Conservation (phyloP, 352 stramenopile species). For the Globisporangium carolinianum region DNA sequence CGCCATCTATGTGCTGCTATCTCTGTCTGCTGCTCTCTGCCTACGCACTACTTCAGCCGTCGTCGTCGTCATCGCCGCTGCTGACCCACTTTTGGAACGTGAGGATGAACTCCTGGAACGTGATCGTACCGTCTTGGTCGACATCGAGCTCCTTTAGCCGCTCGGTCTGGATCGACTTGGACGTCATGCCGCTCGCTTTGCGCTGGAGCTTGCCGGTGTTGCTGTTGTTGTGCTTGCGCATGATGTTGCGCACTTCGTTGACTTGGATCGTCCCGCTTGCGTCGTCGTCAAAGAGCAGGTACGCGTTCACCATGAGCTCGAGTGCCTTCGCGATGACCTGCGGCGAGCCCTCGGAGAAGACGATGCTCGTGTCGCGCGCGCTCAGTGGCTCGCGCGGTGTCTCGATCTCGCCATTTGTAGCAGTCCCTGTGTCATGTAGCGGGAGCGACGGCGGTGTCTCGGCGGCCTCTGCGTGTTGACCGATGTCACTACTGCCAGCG, state of each 20-base stretch:
- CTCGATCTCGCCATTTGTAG: neutral
- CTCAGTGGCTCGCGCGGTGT: constrained; percentile 10
- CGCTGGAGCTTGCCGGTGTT: constrained; percentile 35
- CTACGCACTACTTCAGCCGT: constrained; percentile 1
- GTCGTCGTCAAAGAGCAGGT: constrained; percentile 82
- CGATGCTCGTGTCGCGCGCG: constrained; percentile 11
- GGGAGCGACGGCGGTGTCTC: neutral
- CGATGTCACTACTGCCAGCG: neutral
- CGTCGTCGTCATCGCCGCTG: constrained; percentile 37
- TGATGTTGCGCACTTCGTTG: constrained; percentile 57
- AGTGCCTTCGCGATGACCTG: constrained; percentile 62
- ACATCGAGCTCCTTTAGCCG: constrained; percentile 86
- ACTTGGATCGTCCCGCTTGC: constrained; percentile 78
- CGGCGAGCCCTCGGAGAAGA: constrained; percentile 22
- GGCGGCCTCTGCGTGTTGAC: neutral
- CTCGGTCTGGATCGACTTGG: constrained; percentile 53
- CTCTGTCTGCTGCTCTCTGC: neutral
- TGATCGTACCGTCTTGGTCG: constrained; percentile 84
- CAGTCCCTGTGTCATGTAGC: neutral
- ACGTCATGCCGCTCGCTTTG: constrained; percentile 48
- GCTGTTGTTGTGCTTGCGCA: constrained; percentile 41
- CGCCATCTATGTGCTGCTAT: no score
- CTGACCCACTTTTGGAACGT: constrained; percentile 86
- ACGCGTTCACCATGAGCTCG: constrained; percentile 81
- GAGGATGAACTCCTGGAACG: constrained; percentile 86